phyloP scores from a whole-genome alignment of 768 basidiomycete species.

The Boletus rubescentipes region DNA sequence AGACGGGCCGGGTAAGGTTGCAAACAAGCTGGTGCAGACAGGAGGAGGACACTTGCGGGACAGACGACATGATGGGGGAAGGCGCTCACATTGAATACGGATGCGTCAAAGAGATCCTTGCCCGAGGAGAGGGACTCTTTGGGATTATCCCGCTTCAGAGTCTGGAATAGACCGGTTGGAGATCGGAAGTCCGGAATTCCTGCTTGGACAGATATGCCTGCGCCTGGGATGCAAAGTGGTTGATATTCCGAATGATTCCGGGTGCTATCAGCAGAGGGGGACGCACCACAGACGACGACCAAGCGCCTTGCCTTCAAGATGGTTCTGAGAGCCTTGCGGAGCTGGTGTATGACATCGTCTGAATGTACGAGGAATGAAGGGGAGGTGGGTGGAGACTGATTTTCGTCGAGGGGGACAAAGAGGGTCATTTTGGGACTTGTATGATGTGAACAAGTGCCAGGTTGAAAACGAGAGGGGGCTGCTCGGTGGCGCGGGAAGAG shows the following conservation, averaged over 20 bases:
- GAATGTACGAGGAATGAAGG: constrained; percentile 57
- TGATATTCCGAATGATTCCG: constrained; percentile 7
- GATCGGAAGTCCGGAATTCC: constrained; percentile 92
- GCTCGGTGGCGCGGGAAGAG: constrained; percentile 32
- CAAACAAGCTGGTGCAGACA: not conserved
- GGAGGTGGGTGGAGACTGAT: constrained; percentile 44
- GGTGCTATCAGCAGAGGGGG: constrained; percentile 11
- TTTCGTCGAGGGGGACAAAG: constrained; percentile 57
- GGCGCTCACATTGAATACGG: constrained; percentile 74
- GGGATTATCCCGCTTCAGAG: constrained; percentile 75
- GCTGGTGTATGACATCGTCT: constrained; percentile 44
- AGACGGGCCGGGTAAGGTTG: not conserved
- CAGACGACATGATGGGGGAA: not conserved
- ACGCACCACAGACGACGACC: constrained; percentile 84
- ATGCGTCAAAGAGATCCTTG: constrained; percentile 89
- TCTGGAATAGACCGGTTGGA: constrained; percentile 74
- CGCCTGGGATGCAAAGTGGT: constrained; percentile 47
- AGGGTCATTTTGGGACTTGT: constrained; percentile 52
- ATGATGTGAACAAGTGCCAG: constrained; percentile 25
- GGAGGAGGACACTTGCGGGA: not conserved
- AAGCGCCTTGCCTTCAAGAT: constrained; percentile 79
- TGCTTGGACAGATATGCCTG: constrained; percentile 84
- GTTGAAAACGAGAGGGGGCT: constrained; percentile 22
- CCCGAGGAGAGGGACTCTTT: constrained; percentile 69
- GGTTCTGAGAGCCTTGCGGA: constrained; percentile 57